Evolutionary conservation across 2,329 filamentous ascomycete genomes (phyloP), one percentile per base, ranked within the genome.

Genomic region (Sporothrix protearum): DNA sequence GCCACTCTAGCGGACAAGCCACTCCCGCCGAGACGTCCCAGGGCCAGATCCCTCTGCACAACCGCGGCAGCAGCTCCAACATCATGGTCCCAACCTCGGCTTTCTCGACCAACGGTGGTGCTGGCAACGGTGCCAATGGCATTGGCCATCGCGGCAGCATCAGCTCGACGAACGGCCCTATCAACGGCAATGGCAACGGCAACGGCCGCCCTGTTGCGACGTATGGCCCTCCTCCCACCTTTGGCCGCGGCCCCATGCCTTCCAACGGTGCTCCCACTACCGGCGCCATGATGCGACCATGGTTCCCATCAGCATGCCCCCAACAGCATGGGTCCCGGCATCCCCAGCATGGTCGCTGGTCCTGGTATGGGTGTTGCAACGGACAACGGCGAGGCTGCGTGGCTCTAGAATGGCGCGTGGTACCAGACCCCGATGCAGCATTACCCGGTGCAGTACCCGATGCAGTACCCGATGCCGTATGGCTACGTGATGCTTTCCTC

Each of bases 1-100:
- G 82, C 68, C 76, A 76, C 70, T 76, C 73, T 49, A 86, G 82
- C 68, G 85, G 84, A 30, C 85, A 87, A 76, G 80, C 80, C 12
- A 86, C 85, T 19, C 84, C 86, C 1, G 80, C 84, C 16, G 87
- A 89, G 73, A 78, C 83, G 55, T 84, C 84, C 0, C 82, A 85
- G 72, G 85, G 86, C 16, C 87, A 89, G 78, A 83, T 88, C 51
- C 79, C 84, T 3, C 76, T 87, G 36, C 85, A 85, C 16, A 77
- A 77, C 74, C 85, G 85, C 53, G 80, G 78, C 74, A 82, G 80
- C 71, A 82, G 80, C 73, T 81, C 78, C 4, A 76, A 81, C 16
- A 79, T 84, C 59, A 73, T 83, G 33, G 66, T 78, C 19, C 74
- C 78, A 4, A 73, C 72, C 1, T 72, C 74, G 33, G 78, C 77